phyloP scores from a whole-genome alignment of 768 basidiomycete genomes.

The Leccinum uliginosum region DNA sequence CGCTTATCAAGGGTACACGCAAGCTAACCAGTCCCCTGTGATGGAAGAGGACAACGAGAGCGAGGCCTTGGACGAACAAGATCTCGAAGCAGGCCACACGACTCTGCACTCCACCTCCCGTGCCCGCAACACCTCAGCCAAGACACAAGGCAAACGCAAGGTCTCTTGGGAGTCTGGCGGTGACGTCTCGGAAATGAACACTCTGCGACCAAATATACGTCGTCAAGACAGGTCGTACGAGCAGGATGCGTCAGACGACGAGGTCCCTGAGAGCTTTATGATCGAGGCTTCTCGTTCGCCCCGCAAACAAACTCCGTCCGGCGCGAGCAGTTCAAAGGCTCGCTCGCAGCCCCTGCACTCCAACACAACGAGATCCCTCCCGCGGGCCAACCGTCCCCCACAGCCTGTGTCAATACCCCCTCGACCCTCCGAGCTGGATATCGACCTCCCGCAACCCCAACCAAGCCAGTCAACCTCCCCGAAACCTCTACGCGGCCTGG shows the following conservation, averaged over 20 bases:
- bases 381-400: slow-evolving; percentile 35
- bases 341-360: slow-evolving; percentile 54
- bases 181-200: slow-evolving; percentile 50
- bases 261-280: slow-evolving; percentile 83
- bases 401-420: slow-evolving; percentile 50
- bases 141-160: slow-evolving; percentile 44
- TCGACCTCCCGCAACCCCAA: slow-evolving; percentile 29
- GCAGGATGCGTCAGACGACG: slow-evolving; percentile 70
- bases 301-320: slow-evolving; percentile 34
- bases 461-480: slow-evolving; percentile 23
- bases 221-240: slow-evolving; percentile 57
- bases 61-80: slow-evolving; percentile 41
- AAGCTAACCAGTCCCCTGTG: slow-evolving; percentile 66
- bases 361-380: slow-evolving; percentile 35
- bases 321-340: slow-evolving; percentile 22
- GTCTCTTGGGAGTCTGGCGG: slow-evolving; percentile 57
- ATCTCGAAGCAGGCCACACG: slow-evolving; percentile 60
- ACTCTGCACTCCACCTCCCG: slow-evolving; percentile 32
- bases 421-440: slow-evolving; percentile 59
- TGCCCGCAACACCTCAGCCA: slow-evolving; percentile 28
- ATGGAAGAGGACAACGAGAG: slow-evolving; percentile 64
- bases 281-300: slow-evolving; percentile 57
- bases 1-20: slow-evolving; percentile 69
- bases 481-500: slow-evolving; percentile 63
- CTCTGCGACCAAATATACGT: slow-evolving; percentile 68